Evolutionary conservation across 352 stramenopile genomes (phyloP).

Genomic region (Phytophthora kernoviae): DNA sequence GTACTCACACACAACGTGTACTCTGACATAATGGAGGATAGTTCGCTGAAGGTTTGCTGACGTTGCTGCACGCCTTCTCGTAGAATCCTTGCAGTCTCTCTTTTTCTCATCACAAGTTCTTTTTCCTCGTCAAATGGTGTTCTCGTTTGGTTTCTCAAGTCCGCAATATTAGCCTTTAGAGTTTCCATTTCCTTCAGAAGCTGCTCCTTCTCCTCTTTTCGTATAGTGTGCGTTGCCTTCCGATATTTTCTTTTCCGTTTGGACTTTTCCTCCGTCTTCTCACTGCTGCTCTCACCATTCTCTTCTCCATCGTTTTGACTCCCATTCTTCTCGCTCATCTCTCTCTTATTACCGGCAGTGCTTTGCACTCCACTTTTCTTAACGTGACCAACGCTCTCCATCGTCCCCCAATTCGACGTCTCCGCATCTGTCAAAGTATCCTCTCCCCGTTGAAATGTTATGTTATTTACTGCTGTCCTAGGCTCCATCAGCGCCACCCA

Average conservation of each 20-base stretch:
- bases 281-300: constrained; percentile 2
- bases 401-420: not conserved
- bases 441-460: not conserved
- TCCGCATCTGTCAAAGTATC: not conserved
- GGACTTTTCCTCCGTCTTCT: constrained; percentile 4
- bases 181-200: constrained; percentile 28
- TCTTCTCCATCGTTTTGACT: constrained; percentile 1
- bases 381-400: no score
- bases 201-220: constrained; percentile 40
- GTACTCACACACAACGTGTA: constrained; percentile 39
- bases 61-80: constrained; percentile 15
- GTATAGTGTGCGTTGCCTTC: constrained; percentile 40
- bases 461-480: not conserved
- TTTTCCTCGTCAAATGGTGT: no score
- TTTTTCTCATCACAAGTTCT: constrained; percentile 8
- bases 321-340: not conserved
- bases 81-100: constrained; percentile 12
- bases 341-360: not conserved
- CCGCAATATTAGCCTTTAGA: constrained; percentile 30
- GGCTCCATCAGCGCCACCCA: constrained; percentile 25
- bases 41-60: constrained; percentile 30
- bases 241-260: constrained; percentile 34
- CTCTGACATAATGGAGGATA: constrained; percentile 40
- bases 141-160: no score
- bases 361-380: not conserved